Percentiles rank a stretch among this genome's conserved stretches.
phyloP scores from a whole-genome alignment of 169 alveolate genomes.

The Plasmodium relictum region DNA sequence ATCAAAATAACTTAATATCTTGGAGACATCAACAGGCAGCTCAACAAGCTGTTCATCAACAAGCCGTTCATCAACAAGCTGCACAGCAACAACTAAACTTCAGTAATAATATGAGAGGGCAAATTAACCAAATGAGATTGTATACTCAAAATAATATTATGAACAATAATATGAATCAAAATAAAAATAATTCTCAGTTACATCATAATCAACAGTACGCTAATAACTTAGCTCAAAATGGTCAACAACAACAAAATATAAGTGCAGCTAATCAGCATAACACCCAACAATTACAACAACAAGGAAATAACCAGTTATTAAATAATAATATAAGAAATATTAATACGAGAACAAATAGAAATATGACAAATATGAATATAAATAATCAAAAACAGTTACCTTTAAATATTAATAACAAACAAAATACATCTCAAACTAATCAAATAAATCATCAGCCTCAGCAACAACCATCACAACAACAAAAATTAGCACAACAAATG shows the following conservation, averaged over 20 bases:
- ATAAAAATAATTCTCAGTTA: constrained; percentile 28
- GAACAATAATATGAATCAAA: constrained; percentile 52
- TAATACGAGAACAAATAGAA: constrained; percentile 42
- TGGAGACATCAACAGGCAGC: constrained; percentile 78
- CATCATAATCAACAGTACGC: constrained; percentile 51
- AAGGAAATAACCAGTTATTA: constrained; percentile 42
- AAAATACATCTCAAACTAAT: constrained; percentile 21
- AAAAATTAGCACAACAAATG: constrained; percentile 39
- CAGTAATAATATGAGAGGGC: constrained; percentile 59
- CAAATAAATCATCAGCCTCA: constrained; percentile 31
- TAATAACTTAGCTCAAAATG: constrained; percentile 21
- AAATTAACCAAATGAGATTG: constrained; percentile 72
- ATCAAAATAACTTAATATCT: constrained; percentile 63
- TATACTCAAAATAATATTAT: constrained; percentile 62
- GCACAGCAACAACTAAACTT: constrained; percentile 66
- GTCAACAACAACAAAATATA: constrained; percentile 31
- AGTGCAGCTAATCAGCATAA: constrained; percentile 25
- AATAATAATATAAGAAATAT: constrained; percentile 68
- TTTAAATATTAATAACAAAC: constrained; percentile 25
- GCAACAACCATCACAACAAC: constrained; percentile 45
- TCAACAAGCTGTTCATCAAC: constrained; percentile 54
- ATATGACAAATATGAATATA: constrained; percentile 54
- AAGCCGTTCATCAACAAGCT: constrained; percentile 61
- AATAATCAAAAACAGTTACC: constrained; percentile 57
- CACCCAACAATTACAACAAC: constrained; percentile 35